Evolutionary conservation across 768 basidiomycete genomes (phyloP).

Genomic region (Leccinum truebloodii): DNA sequence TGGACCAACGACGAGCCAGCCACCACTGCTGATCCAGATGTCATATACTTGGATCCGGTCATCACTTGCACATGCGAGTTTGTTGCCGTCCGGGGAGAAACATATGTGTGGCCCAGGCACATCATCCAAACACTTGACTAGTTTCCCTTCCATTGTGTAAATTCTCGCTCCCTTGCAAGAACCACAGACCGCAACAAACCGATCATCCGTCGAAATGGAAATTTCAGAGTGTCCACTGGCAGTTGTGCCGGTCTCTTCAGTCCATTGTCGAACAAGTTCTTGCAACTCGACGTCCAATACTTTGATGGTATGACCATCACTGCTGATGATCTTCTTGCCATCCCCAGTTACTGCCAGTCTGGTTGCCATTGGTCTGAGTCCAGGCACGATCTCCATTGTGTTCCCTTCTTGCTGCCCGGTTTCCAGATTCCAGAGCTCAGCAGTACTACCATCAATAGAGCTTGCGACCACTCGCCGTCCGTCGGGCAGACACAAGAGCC

Average conservation of each 20-base stretch:
- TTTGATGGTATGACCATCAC: neutral
- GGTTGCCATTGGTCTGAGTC: too few relatives aligned
- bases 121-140: neutral
- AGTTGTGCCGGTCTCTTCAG: too few relatives aligned
- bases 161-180: neutral
- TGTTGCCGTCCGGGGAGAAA: neutral
- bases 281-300: neutral
- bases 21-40: neutral
- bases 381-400: neutral
- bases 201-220: neutral
- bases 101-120: neutral
- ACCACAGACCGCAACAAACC: neutral
- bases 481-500: slow-evolving; percentile 6
- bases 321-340: neutral
- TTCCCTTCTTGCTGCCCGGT: slow-evolving; percentile 7
- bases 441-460: neutral
- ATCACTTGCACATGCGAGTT: neutral
- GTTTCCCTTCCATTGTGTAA: neutral
- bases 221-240: neutral
- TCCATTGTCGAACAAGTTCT: neutral
- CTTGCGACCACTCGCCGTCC: slow-evolving; percentile 8
- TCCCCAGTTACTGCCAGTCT: neutral
- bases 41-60: neutral
- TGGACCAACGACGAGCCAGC: neutral
- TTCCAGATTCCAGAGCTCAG: slow-evolving; percentile 6